Evolutionary conservation across 1,284 basidiomycete species (phyloP), one percentile per base, ranked within the genome.

Genomic region (Marasmius sp.): DNA sequence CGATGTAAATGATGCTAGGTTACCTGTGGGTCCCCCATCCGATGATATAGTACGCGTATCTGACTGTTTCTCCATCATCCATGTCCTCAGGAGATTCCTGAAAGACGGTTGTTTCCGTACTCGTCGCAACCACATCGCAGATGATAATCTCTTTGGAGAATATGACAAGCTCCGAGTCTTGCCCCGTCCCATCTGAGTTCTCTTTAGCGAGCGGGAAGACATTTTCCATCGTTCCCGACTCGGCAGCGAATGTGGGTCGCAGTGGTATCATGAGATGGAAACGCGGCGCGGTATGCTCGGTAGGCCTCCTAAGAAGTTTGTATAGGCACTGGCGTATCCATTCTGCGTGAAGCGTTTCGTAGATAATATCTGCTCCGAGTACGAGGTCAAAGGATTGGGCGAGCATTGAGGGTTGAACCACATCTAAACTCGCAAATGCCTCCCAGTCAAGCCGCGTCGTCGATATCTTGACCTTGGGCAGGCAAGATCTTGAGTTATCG

Each of bases 211-310:
- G 56, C 8, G 65, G 54, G 69, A 94, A 94, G 0, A 84, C 78
- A 1, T 69, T 68, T 61, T 89, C 86, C 38, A 93, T 71, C 0
- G 82, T 82, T 34, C 70, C 75, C 0, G 84, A 85, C 73, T 94
- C 92, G 6, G 70, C 70, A 0, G 74, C 67, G 66, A 92, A 90
- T 0, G 88, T 91, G 0, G 77, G 72, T 0, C 92, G 88, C 0
- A 91, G 79, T 0, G 93, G 91, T 36, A 93, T 84, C 47, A 93
- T 80, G 12, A 94, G 82, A 66, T 93, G 90, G 71, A 94, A 94
- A 6, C 68, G 61, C 0, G 75, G 68, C 27, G 66, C 66, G 0
- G 61, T 55, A 34, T 47, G 57, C 7, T 18, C 52, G 6, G 53
- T 47, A 0, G 85, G 83, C 60, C 71, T 76, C n/a, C 76, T 76